A percentile compares a stretch with the other conserved stretches of the same genome.
Evolutionary conservation across 805 yeast species (phyloP).

Genomic region (Cyberlindnera maclurae): DNA sequence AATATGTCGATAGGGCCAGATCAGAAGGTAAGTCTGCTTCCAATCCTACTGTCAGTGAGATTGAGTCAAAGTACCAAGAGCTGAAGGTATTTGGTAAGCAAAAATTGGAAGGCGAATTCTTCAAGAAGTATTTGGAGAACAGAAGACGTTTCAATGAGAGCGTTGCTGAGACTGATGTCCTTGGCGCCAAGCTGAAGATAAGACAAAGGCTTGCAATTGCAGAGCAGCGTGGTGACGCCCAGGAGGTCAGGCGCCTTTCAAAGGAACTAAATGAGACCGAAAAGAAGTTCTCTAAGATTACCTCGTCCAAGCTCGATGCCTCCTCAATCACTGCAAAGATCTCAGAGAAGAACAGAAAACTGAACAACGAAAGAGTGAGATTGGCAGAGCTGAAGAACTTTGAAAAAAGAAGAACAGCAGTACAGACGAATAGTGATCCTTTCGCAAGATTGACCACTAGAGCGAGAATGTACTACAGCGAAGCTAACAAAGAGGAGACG

Average conservation of each 20-base stretch:
- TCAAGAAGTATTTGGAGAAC: constrained; percentile 69
- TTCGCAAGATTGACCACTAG: constrained; percentile 85
- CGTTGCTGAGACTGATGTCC: constrained; percentile 63
- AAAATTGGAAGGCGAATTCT: constrained; percentile 63
- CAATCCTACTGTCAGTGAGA: constrained; percentile 57
- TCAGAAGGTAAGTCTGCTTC: constrained; percentile 22
- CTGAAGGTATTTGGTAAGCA: constrained; percentile 56
- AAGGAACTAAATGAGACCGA: constrained; percentile 29
- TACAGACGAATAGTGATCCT: constrained; percentile 59
- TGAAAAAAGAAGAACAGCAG: constrained; percentile 40
- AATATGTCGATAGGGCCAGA: constrained; percentile 53
- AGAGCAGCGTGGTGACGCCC: constrained; percentile 35
- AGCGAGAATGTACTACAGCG: constrained; percentile 71
- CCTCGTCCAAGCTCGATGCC: constrained; percentile 28
- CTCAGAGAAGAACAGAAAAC: constrained; percentile 61
- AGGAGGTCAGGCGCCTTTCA: constrained; percentile 32
- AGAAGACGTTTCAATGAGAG: constrained; percentile 58
- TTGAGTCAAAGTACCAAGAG: constrained; percentile 58
- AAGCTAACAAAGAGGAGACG: constrained; percentile 46
- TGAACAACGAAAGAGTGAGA: constrained; percentile 70
- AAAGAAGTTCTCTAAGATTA: constrained; percentile 28
- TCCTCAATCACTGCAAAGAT: constrained; percentile 26
- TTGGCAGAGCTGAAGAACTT: constrained; percentile 67
- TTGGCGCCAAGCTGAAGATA: constrained; percentile 62
- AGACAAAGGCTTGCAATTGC: constrained; percentile 76